Evolutionary conservation across 2,329 filamentous ascomycete genomes (phyloP).

Genomic region (Bertia moriformis): DNA sequence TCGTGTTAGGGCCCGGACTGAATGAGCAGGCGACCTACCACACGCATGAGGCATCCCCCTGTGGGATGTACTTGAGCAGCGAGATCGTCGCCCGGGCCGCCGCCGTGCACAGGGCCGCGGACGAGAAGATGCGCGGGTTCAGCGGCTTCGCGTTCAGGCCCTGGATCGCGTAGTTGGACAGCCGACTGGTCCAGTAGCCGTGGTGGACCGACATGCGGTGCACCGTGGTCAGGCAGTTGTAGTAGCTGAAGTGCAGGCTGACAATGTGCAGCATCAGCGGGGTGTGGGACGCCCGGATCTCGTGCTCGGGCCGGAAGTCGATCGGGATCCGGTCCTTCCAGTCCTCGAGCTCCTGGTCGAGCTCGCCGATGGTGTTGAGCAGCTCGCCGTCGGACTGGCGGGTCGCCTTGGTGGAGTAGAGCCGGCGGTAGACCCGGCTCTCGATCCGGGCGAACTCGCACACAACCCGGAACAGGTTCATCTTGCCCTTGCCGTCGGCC

Average conservation of each 20-base stretch:
- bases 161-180: conserved; percentile 90
- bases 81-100: conserved; percentile 87
- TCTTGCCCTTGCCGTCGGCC: conserved; percentile 74
- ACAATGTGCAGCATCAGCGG: conserved; percentile 89
- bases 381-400: conserved; percentile 87
- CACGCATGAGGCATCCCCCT: conserved; percentile 85
- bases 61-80: conserved; percentile 86
- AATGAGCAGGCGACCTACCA: conserved; percentile 56
- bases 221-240: conserved; percentile 93
- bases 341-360: conserved; percentile 77
- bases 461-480: conserved; percentile 89
- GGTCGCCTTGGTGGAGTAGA: conserved; percentile 84
- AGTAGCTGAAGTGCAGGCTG: conserved; percentile 90
- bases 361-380: conserved; percentile 85
- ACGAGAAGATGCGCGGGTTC: conserved; percentile 88
- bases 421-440: conserved; percentile 78
- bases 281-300: conserved; percentile 84
- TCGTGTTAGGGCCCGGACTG: conserved; percentile 2
- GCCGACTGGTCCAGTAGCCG: conserved; percentile 89
- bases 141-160: conserved; percentile 79
- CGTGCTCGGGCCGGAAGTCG: conserved; percentile 88
- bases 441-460: conserved; percentile 85
- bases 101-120: conserved; percentile 79
- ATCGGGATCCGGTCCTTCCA: conserved; percentile 95
- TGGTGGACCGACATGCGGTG: conserved; percentile 97